Conservation (phyloP, 2,329 filamentous ascomycete species). For the Colletotrichum filicis region DNA sequence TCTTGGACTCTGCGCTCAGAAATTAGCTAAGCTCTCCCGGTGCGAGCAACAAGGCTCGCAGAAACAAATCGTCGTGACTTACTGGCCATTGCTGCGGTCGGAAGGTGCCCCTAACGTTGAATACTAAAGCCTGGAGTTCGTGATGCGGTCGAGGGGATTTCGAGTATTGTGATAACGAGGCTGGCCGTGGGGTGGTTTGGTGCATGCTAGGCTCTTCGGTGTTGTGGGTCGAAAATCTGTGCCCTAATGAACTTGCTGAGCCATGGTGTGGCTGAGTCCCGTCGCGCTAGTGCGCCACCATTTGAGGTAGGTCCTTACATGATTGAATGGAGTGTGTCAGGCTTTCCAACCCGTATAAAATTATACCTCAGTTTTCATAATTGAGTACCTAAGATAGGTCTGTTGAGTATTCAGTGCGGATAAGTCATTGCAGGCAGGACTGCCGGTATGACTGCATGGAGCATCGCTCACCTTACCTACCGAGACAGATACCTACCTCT, state of each 20-base stretch:
- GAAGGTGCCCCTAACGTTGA: slow-evolving; percentile 30
- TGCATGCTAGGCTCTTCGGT: slow-evolving; percentile 9
- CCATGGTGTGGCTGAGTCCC: background rate
- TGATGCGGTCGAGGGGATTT: slow-evolving; percentile 14
- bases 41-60: slow-evolving; percentile 40
- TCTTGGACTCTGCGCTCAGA: slow-evolving; percentile 87
- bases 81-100: slow-evolving; percentile 54
- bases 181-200: slow-evolving; percentile 20
- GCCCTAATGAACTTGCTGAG: slow-evolving; percentile 36
- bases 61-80: slow-evolving; percentile 37
- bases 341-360: too few relatives aligned
- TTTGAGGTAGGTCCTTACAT: too few relatives aligned
- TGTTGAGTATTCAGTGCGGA: too few relatives aligned
- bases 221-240: slow-evolving; percentile 36
- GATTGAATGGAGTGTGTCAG: too few relatives aligned
- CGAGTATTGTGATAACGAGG: slow-evolving; percentile 19
- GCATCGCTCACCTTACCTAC: too few relatives aligned
- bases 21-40: slow-evolving; percentile 8
- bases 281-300: background rate
- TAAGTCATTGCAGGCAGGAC: too few relatives aligned
- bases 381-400: too few relatives aligned
- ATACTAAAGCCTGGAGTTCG: slow-evolving; percentile 21
- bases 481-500: too few relatives aligned
- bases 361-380: too few relatives aligned
- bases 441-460: too few relatives aligned